Evolutionary conservation across 306 rosid species (phyloP).

Genomic region (Inga leiocalycina): DNA sequence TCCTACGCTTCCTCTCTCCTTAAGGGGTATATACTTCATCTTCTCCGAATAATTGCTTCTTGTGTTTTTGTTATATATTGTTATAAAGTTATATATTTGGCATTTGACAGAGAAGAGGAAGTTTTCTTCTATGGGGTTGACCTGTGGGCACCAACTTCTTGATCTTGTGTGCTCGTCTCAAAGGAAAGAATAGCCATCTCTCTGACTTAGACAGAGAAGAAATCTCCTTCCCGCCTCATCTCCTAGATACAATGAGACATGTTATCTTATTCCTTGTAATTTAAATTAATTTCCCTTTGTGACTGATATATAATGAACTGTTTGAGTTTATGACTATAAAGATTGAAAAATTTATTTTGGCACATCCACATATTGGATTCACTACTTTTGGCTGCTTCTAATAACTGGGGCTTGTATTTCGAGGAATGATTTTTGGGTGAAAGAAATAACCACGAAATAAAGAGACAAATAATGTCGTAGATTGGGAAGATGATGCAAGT

Average conservation of each 20-base stretch:
- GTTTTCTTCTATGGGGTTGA: constrained; percentile 66
- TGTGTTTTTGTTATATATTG: not conserved
- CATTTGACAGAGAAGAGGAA: constrained; percentile 63
- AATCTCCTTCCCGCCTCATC: constrained; percentile 46
- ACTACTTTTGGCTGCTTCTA: not conserved
- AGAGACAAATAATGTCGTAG: constrained; percentile 39
- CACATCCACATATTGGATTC: constrained; percentile 44
- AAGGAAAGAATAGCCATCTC: constrained; percentile 58
- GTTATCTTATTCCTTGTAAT: constrained; percentile 1
- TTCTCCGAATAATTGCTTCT: not conserved
- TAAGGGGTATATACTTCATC: constrained; percentile 40
- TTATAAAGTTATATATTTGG: not conserved
- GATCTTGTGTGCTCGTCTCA: constrained; percentile 60
- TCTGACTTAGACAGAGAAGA: constrained; percentile 56
- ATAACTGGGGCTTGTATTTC: not conserved
- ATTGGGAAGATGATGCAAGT: constrained; percentile 49
- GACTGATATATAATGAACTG: not conserved
- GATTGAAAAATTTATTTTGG: constrained; percentile 54
- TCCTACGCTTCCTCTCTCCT: constrained; percentile 60
- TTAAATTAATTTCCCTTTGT: not conserved
- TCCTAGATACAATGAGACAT: constrained; percentile 45
- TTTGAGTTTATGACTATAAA: constrained; percentile 60
- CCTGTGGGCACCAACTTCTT: constrained; percentile 52
- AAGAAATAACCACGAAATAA: not conserved
- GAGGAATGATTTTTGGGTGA: too few species aligned